Evolutionary conservation across 371 early-diverging fungal species (phyloP).

Genomic region (Batrachochytrium dendrobatidis): DNA sequence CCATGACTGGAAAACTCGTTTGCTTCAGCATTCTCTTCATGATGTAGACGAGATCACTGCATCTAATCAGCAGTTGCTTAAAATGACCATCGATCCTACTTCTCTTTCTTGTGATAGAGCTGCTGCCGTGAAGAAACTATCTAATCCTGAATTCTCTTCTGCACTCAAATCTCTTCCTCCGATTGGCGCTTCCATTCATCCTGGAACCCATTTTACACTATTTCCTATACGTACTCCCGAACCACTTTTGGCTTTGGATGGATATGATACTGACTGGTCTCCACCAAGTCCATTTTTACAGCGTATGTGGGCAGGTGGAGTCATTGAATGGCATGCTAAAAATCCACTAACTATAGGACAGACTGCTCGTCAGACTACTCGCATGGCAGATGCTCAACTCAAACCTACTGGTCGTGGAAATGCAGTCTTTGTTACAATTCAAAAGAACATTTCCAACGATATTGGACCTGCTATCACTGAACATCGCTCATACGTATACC

Average conservation of each 20-base stretch:
- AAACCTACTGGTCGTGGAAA: conserved; percentile 50
- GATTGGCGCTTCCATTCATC: conserved; percentile 48
- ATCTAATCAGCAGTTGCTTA: not conserved
- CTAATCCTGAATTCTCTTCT: no score
- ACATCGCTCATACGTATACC: conserved; percentile 62
- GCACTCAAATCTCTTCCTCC: not conserved
- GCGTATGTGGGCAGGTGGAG: conserved; percentile 84
- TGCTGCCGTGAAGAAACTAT: not conserved
- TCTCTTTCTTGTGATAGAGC: not conserved
- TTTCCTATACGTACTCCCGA: conserved; percentile 69
- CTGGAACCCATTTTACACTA: conserved; percentile 69
- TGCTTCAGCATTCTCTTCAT: not conserved
- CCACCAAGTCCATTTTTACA: conserved; percentile 70
- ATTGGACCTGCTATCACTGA: conserved; percentile 62
- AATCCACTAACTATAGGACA: conserved; percentile 63
- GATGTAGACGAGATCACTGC: not conserved
- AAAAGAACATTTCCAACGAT: conserved; percentile 55
- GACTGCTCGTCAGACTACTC: conserved; percentile 46
- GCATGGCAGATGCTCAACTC: conserved; percentile 44
- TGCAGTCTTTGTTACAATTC: conserved; percentile 61
- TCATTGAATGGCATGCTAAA: conserved; percentile 43
- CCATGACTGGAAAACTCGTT: not conserved
- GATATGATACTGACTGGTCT: conserved; percentile 63
- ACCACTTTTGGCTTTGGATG: conserved; percentile 61
- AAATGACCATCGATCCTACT: not conserved